These are phyloP conservation scores for Phlebiopsis flavidoalba DNA, from an alignment of 768 basidiomycete genomes.

Conservation along the genomic window DNA sequence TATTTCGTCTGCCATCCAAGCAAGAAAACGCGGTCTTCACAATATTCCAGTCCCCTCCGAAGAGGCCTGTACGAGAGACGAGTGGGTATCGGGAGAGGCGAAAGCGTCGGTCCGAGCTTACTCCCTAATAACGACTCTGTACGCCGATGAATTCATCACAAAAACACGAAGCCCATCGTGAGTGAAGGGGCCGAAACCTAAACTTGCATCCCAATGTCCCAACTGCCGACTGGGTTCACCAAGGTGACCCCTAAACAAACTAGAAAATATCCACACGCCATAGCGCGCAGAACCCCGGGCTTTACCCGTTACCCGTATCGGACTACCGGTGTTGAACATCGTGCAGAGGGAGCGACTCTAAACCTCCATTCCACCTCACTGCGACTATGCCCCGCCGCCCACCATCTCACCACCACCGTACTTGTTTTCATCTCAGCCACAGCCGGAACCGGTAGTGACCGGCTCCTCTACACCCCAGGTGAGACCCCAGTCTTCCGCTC, in stretches of 20 bases:
- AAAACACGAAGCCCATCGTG: too few species aligned
- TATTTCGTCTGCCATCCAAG: too few species aligned
- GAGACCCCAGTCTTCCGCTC: not conserved
- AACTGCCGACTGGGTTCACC: constrained; percentile 16
- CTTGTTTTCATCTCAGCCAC: not conserved
- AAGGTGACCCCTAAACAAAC: too few species aligned
- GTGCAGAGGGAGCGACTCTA: constrained; percentile 4
- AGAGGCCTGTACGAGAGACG: constrained; percentile 56
- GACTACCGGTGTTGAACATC: constrained; percentile 16
- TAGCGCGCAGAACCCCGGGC: constrained; percentile 21
- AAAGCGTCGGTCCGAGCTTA: constrained; percentile 68
- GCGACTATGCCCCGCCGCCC: constrained; percentile 13
- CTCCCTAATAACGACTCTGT: constrained; percentile 51
- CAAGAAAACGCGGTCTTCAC: too few species aligned
- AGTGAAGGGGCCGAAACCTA: constrained; percentile 17
- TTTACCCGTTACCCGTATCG: constrained; percentile 21
- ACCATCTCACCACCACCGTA: not conserved
- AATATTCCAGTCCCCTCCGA: constrained; percentile 45
- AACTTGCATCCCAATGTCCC: constrained; percentile 6
- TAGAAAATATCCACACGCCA: constrained; percentile 26
- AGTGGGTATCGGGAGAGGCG: constrained; percentile 77
- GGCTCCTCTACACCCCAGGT: not conserved
- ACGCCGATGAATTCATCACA: constrained; percentile 28
- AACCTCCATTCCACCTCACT: constrained; percentile 7
- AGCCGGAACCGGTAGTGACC: not conserved